Conservation (phyloP, 495 filamentous ascomycete genomes). For the Lepidopterella palustris region DNA sequence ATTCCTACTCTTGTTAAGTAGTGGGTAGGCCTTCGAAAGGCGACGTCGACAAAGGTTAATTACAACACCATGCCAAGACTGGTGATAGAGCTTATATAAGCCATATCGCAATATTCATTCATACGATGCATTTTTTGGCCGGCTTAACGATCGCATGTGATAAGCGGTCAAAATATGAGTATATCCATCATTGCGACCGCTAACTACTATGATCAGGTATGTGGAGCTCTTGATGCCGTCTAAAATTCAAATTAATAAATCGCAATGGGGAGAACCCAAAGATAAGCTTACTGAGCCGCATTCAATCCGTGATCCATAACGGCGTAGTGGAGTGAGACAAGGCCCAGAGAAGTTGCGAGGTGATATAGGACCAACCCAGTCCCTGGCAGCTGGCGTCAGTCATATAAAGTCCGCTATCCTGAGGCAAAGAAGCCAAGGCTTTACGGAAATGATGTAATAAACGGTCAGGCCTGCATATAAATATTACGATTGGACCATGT, state of each 20-base stretch:
- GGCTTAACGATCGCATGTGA: no score
- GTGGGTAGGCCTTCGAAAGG: no score
- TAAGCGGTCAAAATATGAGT: no score
- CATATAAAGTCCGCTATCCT: not conserved
- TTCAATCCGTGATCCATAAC: conserved; percentile 9
- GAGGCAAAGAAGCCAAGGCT: not conserved
- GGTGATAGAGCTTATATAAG: no score
- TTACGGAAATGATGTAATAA: no score
- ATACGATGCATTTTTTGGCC: no score
- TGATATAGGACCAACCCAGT: not conserved
- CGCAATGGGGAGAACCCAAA: not conserved
- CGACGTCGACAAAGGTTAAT: no score
- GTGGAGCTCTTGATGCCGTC: conserved; percentile 21
- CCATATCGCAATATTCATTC: no score
- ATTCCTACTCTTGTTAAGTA: no score
- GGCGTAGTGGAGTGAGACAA: not conserved
- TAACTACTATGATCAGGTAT: conserved; percentile 9
- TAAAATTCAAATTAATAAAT: not conserved
- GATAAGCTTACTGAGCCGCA: conserved; percentile 12
- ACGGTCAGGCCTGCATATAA: no score
- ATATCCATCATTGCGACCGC: no score
- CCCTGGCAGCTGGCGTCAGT: not conserved
- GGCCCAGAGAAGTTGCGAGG: not conserved
- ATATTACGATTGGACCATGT: no score
- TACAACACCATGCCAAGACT: conserved; percentile 17